Evolutionary conservation across 192 early-diverging fungal species (phyloP).

Genomic region (Lunasporangiospora selenospora): DNA sequence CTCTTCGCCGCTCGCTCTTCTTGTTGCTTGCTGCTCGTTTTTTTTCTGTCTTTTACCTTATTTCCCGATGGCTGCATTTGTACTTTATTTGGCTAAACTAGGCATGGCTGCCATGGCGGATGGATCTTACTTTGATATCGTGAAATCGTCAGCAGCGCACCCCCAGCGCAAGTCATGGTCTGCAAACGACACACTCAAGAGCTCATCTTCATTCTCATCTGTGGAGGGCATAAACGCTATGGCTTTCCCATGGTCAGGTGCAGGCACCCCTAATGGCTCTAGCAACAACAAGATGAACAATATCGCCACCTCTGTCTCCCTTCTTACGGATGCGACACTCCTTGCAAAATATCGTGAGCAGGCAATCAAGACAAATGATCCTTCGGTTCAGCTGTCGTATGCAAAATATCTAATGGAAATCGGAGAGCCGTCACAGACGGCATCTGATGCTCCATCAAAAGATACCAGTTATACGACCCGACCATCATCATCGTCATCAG

Average conservation of each 20-base stretch:
- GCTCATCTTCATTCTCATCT: too few relatives aligned
- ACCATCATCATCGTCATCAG: too few relatives aligned
- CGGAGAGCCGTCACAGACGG: constrained; percentile 25
- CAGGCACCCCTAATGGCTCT: too few relatives aligned
- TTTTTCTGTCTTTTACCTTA: background rate
- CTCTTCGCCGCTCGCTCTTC: background rate
- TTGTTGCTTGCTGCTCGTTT: background rate
- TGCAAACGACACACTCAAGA: constrained; percentile 13
- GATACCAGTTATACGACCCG: too few relatives aligned
- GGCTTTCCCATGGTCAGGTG: too few relatives aligned
- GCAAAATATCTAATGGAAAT: constrained; percentile 79
- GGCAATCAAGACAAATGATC: constrained; percentile 79
- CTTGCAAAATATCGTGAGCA: constrained; percentile 77
- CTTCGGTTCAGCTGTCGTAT: constrained; percentile 75
- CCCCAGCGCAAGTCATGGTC: constrained; percentile 30
- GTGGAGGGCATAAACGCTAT: too few relatives aligned
- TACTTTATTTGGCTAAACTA: too few relatives aligned
- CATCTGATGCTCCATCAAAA: too few relatives aligned
- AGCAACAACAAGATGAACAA: too few relatives aligned
- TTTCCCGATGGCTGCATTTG: background rate
- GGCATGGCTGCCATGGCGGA: background rate
- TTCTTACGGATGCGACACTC: constrained; percentile 34
- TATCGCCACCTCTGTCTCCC: constrained; percentile 29
- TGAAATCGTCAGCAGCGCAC: constrained; percentile 4
- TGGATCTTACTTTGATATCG: background rate